These are phyloP conservation scores for Suhomyces canberraensis DNA, from an alignment of 805 yeast species.

Conservation along the genomic window DNA sequence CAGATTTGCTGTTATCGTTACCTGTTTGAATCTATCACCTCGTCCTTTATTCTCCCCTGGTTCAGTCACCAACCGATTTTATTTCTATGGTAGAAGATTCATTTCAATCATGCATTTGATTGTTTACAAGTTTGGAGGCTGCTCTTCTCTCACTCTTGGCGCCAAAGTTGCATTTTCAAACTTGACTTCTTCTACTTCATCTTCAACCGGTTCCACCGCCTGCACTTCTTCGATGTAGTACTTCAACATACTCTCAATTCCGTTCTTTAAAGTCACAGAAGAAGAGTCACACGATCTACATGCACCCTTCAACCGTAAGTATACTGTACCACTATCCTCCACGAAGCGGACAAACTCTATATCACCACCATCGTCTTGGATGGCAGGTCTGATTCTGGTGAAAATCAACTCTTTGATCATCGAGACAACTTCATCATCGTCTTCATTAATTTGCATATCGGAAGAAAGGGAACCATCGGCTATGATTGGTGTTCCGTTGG, in stretches of 20 bases:
- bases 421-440: conserved; percentile 62
- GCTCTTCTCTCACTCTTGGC: conserved; percentile 28
- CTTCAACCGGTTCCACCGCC: conserved; percentile 52
- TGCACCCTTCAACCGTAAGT: conserved; percentile 61
- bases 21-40: no score
- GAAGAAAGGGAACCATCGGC: conserved; percentile 16
- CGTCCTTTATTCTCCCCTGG: no score
- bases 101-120: no score
- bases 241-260: conserved; percentile 69
- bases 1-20: no score
- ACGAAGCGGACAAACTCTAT: conserved; percentile 59
- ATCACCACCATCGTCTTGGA: conserved; percentile 76
- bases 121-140: conserved; percentile 29
- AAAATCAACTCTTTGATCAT: conserved; percentile 69
- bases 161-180: conserved; percentile 21
- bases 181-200: conserved; percentile 19
- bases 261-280: conserved; percentile 62
- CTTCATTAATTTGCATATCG: conserved; percentile 49
- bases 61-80: no score
- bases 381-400: conserved; percentile 69
- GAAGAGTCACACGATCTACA: conserved; percentile 71
- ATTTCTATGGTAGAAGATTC: no score
- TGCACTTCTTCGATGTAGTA: conserved; percentile 68
- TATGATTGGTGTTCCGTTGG: conserved; percentile 56
- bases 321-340: conserved; percentile 56